Base-by-base conservation (phyloP, 202 grass and related monocot species). In the Thinopyrum obtusiflorum region DNA sequence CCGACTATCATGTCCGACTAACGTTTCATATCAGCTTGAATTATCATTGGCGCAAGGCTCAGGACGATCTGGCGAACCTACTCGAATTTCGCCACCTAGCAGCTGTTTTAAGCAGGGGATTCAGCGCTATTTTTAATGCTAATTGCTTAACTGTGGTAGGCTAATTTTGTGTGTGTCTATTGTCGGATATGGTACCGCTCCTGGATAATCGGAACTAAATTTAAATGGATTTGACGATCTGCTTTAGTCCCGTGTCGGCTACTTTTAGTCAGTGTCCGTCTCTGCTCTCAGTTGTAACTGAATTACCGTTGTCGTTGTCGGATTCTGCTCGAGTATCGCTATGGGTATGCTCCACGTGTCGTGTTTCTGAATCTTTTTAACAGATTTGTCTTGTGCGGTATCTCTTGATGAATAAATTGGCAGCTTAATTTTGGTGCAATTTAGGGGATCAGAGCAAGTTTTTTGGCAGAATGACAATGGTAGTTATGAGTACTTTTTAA, bases 391-490 rank as follows among this genome's bases (percentile, higher is more conserved):
- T 17, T 27, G 20, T 80, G 25, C 31, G 13, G 36, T 60, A 61
- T 6, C n/a, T 7, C 15, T 27, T 0, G 55, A 23, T 73, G 59
- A 74, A 61, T 73, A 29, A 67, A 25, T 47, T 24, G 15, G 4
- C 20, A 44, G 9, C 14, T 69, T 40, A 55, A 32, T 61, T 77
- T 77, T 64, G 62, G 8, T 0, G 6, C 47, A 69, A 31, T 67
- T 49, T 90, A 68, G 13, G 26, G 42, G 32, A 65, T 32, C 40
- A 11, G 70, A 13, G 36, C 1, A 75, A 82, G 64, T 82, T 55
- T 82, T 39, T 82, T 70, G 0, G 2, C 21, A 47, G 10, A 27
- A 40, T 33, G 68, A 61, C 20, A 51, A 33, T 37, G 36, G 23
- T 51, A 47, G 59, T 47, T 74, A 59, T 28, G 11, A 5, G 78